Conservation (phyloP, 1,284 basidiomycete genomes). For the Exobasidium cylindrosporum region DNA sequence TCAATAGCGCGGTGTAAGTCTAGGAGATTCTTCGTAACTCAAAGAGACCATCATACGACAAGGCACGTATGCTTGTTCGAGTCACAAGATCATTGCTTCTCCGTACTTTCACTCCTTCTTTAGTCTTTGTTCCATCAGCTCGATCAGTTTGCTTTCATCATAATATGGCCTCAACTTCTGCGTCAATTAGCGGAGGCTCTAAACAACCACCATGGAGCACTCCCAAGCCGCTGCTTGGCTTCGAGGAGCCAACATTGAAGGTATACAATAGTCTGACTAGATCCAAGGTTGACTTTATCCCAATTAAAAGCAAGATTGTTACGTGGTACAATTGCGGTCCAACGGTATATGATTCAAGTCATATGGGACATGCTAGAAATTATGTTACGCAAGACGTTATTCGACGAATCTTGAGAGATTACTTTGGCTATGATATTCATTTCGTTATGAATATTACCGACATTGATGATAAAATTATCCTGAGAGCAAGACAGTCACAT, state of each 20-base stretch:
- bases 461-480: constrained; percentile 92
- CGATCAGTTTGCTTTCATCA: no score
- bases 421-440: constrained; percentile 95
- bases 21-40: no score
- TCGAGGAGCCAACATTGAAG: constrained; percentile 62
- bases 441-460: constrained; percentile 99
- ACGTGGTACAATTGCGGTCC: constrained; percentile 99
- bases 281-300: constrained; percentile 73
- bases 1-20: no score
- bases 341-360: constrained; percentile 97
- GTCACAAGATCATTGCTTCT: no score
- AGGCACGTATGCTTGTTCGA: no score
- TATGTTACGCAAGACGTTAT: constrained; percentile 98
- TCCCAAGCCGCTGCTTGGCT: background rate
- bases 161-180: constrained; percentile 6
- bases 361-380: constrained; percentile 99
- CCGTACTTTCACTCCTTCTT: no score
- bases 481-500: constrained; percentile 44
- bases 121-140: no score
- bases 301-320: constrained; percentile 75
- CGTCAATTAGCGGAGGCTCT: background rate
- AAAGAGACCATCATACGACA: no score
- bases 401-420: constrained; percentile 86
- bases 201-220: constrained; percentile 17
- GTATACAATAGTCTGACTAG: constrained; percentile 93